These are phyloP conservation scores for Candida pseudoviswanathii DNA, from an alignment of 1,139 yeast species.

Conservation along the genomic window DNA sequence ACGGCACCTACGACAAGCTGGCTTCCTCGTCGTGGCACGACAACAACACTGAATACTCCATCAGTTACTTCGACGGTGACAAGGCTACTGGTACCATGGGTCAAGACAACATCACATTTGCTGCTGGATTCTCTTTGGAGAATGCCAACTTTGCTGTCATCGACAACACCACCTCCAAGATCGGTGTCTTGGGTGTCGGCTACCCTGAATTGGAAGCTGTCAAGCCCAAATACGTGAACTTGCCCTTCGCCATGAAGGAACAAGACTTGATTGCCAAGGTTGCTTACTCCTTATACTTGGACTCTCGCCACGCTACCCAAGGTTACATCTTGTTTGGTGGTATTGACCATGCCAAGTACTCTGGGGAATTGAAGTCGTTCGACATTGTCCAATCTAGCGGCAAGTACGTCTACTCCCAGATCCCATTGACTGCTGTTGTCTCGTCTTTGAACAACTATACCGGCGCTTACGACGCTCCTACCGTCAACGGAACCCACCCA, in stretches of 20 bases:
- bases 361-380: constrained; percentile 40
- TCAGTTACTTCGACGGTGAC: constrained; percentile 34
- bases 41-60: constrained; percentile 43
- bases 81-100: constrained; percentile 55
- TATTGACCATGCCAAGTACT: constrained; percentile 53
- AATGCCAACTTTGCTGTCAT: constrained; percentile 54
- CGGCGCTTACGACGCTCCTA: constrained; percentile 9
- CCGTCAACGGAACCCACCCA: constrained; percentile 14
- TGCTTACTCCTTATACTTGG: constrained; percentile 58
- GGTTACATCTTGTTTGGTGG: constrained; percentile 63
- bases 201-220: constrained; percentile 23
- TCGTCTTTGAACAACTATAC: constrained; percentile 14
- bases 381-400: constrained; percentile 24
- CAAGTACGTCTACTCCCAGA: constrained; percentile 10
- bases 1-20: constrained; percentile 53
- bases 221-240: constrained; percentile 29
- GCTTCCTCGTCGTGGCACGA: constrained; percentile 47
- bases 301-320: constrained; percentile 35
- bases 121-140: constrained; percentile 41
- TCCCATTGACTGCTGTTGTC: constrained; percentile 20
- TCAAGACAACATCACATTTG: constrained; percentile 44
- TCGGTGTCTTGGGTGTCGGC: constrained; percentile 54
- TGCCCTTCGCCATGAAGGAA: constrained; percentile 54
- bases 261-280: constrained; percentile 51
- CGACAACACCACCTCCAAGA: constrained; percentile 37